These are phyloP conservation scores for Penicillium sp. DNA, from an alignment of 2,329 filamentous ascomycete species.

Conservation along the genomic window DNA sequence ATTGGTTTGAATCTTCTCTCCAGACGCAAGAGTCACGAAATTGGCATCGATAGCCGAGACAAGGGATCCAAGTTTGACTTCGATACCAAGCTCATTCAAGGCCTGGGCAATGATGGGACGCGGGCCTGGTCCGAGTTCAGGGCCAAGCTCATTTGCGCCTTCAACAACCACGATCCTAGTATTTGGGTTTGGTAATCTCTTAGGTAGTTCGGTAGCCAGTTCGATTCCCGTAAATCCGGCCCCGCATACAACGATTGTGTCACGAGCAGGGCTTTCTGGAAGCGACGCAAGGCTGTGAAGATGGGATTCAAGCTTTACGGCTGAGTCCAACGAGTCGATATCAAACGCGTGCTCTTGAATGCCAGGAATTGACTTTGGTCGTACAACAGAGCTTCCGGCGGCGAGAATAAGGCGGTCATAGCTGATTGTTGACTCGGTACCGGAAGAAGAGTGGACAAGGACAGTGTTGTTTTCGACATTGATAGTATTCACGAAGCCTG, in stretches of 20 bases:
- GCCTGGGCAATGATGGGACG: constrained; percentile 40
- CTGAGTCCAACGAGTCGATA: constrained; percentile 36
- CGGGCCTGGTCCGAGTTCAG: constrained; percentile 38
- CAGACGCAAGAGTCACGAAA: constrained; percentile 31
- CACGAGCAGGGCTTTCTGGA: constrained; percentile 29
- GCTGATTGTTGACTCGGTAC: constrained; percentile 14
- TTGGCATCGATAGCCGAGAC: constrained; percentile 30
- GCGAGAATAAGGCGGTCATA: constrained; percentile 45
- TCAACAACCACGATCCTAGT: constrained; percentile 34
- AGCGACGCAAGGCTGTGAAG: constrained; percentile 29
- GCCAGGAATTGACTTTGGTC: constrained; percentile 33
- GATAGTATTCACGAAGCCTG: constrained; percentile 16
- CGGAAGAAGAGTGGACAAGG: constrained; percentile 6
- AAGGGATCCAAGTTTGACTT: constrained; percentile 34
- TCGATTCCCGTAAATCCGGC: constrained; percentile 42
- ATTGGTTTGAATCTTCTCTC: constrained; percentile 38
- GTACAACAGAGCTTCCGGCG: constrained; percentile 39
- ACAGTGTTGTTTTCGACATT: constrained; percentile 19
- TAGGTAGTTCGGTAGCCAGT: constrained; percentile 33
- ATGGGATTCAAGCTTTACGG: constrained; percentile 33
- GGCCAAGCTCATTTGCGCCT: constrained; percentile 31
- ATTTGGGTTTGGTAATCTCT: constrained; percentile 24
- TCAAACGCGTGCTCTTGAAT: constrained; percentile 40
- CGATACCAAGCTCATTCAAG: constrained; percentile 32
- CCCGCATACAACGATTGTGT: constrained; percentile 43